Evolutionary conservation across 2,329 filamentous ascomycete genomes (phyloP).

Genomic region (Penicillium nordicum): DNA sequence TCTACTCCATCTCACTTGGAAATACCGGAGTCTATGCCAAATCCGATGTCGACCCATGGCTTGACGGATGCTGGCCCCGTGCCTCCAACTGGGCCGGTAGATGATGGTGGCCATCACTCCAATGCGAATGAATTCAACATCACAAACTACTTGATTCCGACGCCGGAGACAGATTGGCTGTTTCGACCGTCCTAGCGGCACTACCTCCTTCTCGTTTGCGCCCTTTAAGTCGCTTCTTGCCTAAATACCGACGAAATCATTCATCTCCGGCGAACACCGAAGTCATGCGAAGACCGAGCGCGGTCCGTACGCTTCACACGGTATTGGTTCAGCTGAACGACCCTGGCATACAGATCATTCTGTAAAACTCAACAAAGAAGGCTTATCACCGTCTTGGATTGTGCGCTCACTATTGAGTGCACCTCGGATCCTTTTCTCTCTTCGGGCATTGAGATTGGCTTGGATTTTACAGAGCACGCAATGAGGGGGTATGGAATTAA

Average conservation of each 20-base stretch:
- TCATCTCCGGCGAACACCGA: background rate
- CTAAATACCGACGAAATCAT: background rate
- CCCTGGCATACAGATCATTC: background rate
- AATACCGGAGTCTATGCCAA: constrained; percentile 25
- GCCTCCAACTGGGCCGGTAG: constrained; percentile 13
- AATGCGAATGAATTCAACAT: constrained; percentile 44
- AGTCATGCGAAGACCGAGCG: too few species aligned
- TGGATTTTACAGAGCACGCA: background rate
- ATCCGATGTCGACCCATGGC: constrained; percentile 39
- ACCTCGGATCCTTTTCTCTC: background rate
- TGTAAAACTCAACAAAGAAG: background rate
- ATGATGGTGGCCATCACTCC: constrained; percentile 17
- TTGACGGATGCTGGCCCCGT: constrained; percentile 23
- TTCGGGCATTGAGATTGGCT: background rate
- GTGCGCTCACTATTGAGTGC: background rate
- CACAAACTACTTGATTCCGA: constrained; percentile 46
- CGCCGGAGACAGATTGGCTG: constrained; percentile 47
- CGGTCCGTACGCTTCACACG: background rate
- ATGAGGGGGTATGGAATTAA: background rate
- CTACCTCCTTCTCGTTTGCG: too few species aligned
- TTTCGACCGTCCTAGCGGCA: constrained; percentile 28
- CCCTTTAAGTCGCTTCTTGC: background rate
- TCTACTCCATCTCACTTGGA: constrained; percentile 26
- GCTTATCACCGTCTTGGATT: background rate
- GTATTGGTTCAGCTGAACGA: background rate